These are phyloP conservation scores for Colletotrichum aenigma DNA, from an alignment of 2,329 filamentous ascomycete species.

Conservation along the genomic window DNA sequence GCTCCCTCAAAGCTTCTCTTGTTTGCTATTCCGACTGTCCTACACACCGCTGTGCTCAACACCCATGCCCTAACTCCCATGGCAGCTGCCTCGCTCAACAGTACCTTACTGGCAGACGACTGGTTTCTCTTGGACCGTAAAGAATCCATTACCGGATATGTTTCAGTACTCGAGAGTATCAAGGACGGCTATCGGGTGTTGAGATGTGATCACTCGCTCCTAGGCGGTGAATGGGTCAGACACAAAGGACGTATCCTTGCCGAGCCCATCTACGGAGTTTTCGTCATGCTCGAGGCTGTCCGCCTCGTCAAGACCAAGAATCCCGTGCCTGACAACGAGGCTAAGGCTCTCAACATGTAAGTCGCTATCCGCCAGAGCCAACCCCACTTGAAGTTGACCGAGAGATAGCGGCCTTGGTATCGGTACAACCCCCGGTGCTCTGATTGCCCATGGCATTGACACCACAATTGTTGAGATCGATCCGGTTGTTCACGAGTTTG, in stretches of 20 bases:
- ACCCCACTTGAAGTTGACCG: constrained; percentile 20
- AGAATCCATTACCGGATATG: constrained; percentile 89
- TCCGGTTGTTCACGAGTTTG: constrained; percentile 84
- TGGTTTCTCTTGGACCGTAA: constrained; percentile 80
- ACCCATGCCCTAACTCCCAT: constrained; percentile 70
- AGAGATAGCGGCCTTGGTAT: constrained; percentile 79
- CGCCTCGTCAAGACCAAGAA: constrained; percentile 72
- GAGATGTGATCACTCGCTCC: constrained; percentile 90
- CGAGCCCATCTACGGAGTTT: constrained; percentile 95
- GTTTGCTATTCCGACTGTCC: constrained; percentile 71
- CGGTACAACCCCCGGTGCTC: constrained; percentile 85
- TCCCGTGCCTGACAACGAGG: constrained; percentile 63
- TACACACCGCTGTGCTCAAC: constrained; percentile 76
- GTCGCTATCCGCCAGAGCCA: constrained; percentile 31
- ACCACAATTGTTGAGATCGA: constrained; percentile 97
- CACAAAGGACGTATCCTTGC: constrained; percentile 58
- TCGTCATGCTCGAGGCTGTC: constrained; percentile 92
- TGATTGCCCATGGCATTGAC: constrained; percentile 86
- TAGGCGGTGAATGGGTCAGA: constrained; percentile 88
- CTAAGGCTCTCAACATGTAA: constrained; percentile 85
- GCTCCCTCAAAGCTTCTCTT: constrained; percentile 72
- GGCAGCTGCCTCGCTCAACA: constrained; percentile 68
- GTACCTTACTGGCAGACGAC: constrained; percentile 65
- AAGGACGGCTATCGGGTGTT: constrained; percentile 77
- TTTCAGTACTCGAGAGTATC: constrained; percentile 84